Evolutionary conservation across 768 basidiomycete genomes (phyloP).

Genomic region (Boletus reticulatus): DNA sequence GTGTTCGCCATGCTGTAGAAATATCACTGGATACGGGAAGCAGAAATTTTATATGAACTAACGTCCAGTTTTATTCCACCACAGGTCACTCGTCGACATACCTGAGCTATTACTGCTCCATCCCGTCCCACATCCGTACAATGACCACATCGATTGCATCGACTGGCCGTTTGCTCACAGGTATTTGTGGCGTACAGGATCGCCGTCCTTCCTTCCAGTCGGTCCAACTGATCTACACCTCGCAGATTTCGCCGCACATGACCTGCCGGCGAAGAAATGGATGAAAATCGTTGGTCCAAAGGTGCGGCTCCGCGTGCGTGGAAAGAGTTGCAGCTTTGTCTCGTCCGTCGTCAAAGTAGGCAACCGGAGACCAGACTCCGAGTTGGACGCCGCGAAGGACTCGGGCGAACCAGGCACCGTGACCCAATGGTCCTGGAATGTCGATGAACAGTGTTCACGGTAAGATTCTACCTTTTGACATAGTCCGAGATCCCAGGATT

Average conservation of each 20-base stretch:
- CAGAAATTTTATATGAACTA: neutral
- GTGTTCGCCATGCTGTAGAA: neutral
- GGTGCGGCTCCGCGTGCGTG: neutral
- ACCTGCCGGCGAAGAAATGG: constrained; percentile 9
- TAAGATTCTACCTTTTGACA: neutral
- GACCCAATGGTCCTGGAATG: constrained; percentile 1
- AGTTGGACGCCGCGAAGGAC: neutral
- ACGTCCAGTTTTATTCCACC: neutral
- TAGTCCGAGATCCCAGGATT: neutral
- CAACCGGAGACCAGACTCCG: neutral
- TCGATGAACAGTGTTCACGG: neutral
- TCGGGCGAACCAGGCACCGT: neutral
- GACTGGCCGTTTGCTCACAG: neutral
- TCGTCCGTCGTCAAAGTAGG: constrained; percentile 4
- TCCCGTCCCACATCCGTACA: neutral
- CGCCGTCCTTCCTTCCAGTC: neutral
- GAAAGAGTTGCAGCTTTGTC: constrained; percentile 1
- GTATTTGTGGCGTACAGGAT: neutral
- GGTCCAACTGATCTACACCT: neutral
- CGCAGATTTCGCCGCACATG: constrained; percentile 11
- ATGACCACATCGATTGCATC: neutral
- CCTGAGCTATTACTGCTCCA: neutral
- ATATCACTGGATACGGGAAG: neutral
- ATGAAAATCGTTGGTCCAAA: constrained; percentile 5
- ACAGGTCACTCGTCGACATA: neutral